phyloP scores from a whole-genome alignment of 2,329 filamentous ascomycete genomes.

The Colletotrichum plurivorum region DNA sequence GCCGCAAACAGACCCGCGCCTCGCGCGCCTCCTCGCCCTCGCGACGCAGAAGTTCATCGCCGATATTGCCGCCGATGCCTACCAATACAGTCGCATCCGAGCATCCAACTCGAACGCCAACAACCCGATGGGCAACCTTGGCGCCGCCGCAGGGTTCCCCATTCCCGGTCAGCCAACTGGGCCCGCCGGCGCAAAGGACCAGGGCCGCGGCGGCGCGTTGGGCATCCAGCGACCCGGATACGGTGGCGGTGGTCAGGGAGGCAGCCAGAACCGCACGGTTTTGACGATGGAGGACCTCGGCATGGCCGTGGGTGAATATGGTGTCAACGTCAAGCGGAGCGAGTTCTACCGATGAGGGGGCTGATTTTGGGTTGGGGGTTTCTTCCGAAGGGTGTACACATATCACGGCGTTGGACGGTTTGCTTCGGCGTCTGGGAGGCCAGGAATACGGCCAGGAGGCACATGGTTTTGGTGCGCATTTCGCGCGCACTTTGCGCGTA shows the following conservation, averaged over 20 bases:
- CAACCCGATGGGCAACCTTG: constrained; percentile 91
- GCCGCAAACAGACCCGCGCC: constrained; percentile 88
- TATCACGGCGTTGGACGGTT: constrained; percentile 32
- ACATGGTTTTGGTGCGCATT: constrained; percentile 9
- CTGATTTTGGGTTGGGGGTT: constrained; percentile 3
- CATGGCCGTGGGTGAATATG: constrained; percentile 98
- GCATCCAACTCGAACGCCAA: constrained; percentile 90
- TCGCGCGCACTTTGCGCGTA: background rate
- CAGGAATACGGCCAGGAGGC: constrained; percentile 15
- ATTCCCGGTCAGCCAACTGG: constrained; percentile 73
- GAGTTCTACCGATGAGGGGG: constrained; percentile 87
- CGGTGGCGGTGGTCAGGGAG: constrained; percentile 90
- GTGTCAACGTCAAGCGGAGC: constrained; percentile 95
- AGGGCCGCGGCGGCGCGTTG: constrained; percentile 71
- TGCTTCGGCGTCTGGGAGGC: constrained; percentile 36
- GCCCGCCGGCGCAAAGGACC: constrained; percentile 70
- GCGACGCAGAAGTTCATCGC: constrained; percentile 99
- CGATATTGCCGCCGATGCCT: constrained; percentile 96
- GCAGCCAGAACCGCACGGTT: constrained; percentile 91
- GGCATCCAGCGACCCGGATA: constrained; percentile 85
- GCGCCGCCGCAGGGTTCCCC: constrained; percentile 79
- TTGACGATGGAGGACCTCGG: constrained; percentile 98
- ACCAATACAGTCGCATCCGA: constrained; percentile 96
- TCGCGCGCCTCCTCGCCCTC: constrained; percentile 92
- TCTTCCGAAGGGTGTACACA: constrained; percentile 23